These are phyloP conservation scores for Eleusine coracana DNA, from an alignment of 176 grass and related monocot species.

Conservation along the genomic window DNA sequence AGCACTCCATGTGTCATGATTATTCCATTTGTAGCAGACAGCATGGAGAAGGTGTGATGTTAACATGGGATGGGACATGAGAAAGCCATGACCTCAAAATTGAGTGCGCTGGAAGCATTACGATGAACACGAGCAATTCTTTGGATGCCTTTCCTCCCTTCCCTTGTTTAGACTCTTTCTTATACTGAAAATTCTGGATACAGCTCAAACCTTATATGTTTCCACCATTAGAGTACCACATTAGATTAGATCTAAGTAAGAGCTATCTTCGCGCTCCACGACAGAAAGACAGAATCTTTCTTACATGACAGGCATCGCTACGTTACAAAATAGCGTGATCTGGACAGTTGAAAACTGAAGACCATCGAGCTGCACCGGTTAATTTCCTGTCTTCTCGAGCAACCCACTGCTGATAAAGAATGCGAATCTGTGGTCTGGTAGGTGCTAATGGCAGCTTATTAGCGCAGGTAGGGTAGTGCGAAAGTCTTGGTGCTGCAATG, in stretches of 20 bases:
- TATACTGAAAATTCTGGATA: not conserved
- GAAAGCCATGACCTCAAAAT: not conserved
- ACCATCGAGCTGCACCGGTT: conserved; percentile 13
- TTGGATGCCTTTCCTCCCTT: not conserved
- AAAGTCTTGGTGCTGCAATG: conserved; percentile 33
- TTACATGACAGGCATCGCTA: conserved; percentile 19
- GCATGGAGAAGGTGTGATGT: conserved; percentile 2
- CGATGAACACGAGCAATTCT: conserved; percentile 16
- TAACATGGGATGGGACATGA: conserved; percentile 38
- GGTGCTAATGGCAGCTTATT: conserved; percentile 40
- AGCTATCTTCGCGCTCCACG: not conserved
- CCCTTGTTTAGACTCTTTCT: not conserved
- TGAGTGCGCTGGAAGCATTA: conserved; percentile 27
- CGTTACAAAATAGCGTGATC: conserved; percentile 26
- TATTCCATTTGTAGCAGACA: conserved; percentile 35
- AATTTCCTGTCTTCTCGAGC: conserved; percentile 50
- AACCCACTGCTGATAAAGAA: conserved; percentile 47
- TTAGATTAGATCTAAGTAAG: not conserved
- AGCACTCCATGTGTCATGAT: conserved; percentile 31
- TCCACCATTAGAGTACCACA: no score
- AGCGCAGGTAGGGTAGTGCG: conserved; percentile 33
- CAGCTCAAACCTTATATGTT: not conserved
- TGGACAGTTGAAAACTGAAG: conserved; percentile 45
- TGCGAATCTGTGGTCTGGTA: not conserved
- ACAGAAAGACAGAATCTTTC: conserved; percentile 34